Percentiles rank a stretch among this genome's conserved stretches.
phyloP scores from a whole-genome alignment of 805 yeast genomes.

The Saturnispora gosingensis region DNA sequence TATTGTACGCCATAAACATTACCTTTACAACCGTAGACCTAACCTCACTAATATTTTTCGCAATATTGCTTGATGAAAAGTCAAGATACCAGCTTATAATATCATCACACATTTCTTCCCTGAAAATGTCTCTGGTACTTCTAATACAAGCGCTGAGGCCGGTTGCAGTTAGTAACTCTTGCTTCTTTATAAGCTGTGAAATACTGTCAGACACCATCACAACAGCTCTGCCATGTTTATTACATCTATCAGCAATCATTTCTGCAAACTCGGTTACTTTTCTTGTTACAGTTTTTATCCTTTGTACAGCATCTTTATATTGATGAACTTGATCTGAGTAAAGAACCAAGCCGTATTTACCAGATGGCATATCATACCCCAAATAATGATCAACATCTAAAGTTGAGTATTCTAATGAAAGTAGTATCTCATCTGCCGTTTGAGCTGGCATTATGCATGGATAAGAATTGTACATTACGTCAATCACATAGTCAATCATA shows the following conservation, averaged over 20 bases:
- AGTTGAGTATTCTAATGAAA: slow-evolving; percentile 22
- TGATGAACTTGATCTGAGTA: slow-evolving; percentile 80
- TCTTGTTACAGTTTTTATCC: slow-evolving; percentile 54
- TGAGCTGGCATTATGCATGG: slow-evolving; percentile 27
- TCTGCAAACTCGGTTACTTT: slow-evolving; percentile 56
- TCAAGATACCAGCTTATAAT: slow-evolving; percentile 58
- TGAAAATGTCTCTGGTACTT: slow-evolving; percentile 56
- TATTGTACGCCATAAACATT: slow-evolving; percentile 52
- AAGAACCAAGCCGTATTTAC: slow-evolving; percentile 45
- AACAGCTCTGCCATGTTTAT: slow-evolving; percentile 57
- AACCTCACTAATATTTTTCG: slow-evolving; percentile 37
- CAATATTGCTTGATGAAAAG: slow-evolving; percentile 44
- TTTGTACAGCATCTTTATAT: slow-evolving; percentile 59
- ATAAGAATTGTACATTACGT: slow-evolving; percentile 45
- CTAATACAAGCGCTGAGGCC: slow-evolving; percentile 62
- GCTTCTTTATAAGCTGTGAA: slow-evolving; percentile 41
- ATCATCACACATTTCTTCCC: slow-evolving; percentile 76
- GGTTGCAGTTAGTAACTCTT: slow-evolving; percentile 47
- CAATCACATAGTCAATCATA: slow-evolving; percentile 50
- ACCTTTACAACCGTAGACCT: slow-evolving; percentile 48
- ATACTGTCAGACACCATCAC: slow-evolving; percentile 52
- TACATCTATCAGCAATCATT: slow-evolving; percentile 61
- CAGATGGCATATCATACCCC: slow-evolving; percentile 34
- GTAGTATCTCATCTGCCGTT: slow-evolving; percentile 16
- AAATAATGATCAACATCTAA: slow-evolving; percentile 34